phyloP scores from a whole-genome alignment of 352 stramenopile species.

The Phytopythium helicoides region DNA sequence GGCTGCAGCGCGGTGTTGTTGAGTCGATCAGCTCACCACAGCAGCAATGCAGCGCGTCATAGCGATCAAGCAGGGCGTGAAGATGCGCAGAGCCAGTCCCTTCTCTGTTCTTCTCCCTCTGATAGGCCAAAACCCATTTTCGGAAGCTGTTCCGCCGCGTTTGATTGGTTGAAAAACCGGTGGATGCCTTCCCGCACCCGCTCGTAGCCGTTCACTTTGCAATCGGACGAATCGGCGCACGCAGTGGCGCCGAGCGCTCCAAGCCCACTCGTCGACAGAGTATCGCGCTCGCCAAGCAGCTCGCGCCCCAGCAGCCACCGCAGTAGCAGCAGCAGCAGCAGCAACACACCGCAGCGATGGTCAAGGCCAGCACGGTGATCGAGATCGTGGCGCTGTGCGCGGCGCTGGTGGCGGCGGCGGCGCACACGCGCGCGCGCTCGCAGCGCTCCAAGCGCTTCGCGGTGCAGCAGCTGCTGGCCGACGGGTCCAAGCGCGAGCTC shows the following conservation, averaged over 20 bases:
- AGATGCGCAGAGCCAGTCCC: too few species aligned
- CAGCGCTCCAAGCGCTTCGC: conserved; percentile 36
- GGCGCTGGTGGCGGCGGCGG: conserved; percentile 46
- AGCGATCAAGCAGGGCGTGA: too few species aligned
- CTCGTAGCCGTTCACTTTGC: background rate
- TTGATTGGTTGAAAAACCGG: conserved; percentile 2
- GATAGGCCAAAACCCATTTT: conserved; percentile 11
- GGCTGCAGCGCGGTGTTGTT: too few species aligned
- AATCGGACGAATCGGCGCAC: conserved; percentile 1
- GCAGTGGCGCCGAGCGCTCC: background rate
- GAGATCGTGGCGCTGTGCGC: conserved; percentile 44
- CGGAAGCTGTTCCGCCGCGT: background rate
- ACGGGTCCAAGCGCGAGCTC: conserved; percentile 56
- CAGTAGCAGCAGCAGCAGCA: too few species aligned
- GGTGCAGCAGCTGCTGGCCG: conserved; percentile 35
- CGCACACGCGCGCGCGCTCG: conserved; percentile 42
- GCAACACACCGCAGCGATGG: conserved; percentile 17
- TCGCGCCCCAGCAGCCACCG: too few species aligned
- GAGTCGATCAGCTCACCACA: too few species aligned
- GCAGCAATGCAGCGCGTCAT: too few species aligned
- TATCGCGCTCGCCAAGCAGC: too few species aligned
- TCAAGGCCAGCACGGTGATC: conserved; percentile 33
- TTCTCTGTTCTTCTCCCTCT: background rate
- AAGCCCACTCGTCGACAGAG: too few species aligned
- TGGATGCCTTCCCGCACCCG: background rate